Base-by-base conservation (phyloP, 2,329 filamentous ascomycete species). In the Curvularia sp. region DNA sequence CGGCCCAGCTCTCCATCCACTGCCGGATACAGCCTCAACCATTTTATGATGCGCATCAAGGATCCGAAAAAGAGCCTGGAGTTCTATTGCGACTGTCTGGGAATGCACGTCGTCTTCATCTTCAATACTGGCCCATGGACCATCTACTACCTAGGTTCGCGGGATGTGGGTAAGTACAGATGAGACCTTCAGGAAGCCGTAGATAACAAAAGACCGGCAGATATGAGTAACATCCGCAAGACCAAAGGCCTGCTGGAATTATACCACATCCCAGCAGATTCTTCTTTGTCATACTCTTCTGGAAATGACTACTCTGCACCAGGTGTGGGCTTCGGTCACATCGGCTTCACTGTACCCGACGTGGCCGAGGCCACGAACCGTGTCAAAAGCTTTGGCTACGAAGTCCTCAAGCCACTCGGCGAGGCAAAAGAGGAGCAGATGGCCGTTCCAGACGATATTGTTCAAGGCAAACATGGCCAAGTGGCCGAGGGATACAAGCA, bases 311-410 rank as follows among this genome's bases (percentile, higher is more conserved):
- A 72, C 49, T 41, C 39, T 3, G 49, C 49, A 1, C 23, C 19
- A 30, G 59, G 67, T 5, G 45, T 74, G 4, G 73, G 73, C 4
- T 75, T 77, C 38, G 73, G 74, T 1, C 74, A 77, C 48, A 55
- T 77, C n/a, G 73, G 74, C 0, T 75, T 77, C 53, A 75, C 71
- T 9, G 71, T 77, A 0, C 73, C 73, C 1, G 61, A 76, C 65
- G 73, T 76, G 1, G 57, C 42, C 7, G 61, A 49, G 12, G 62
- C 71, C 15, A 41, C 75, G 6, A 53, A 68, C 4, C 54, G 70
- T 5, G 62, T 72, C 6, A 56, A 59, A 25, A 49, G 49, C 4
- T 69, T 67, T 55, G 70, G 70, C 1, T 71, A 58, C 21, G 66
- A 72, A 30, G 57, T 74, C 9, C 65, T 69, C 10, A 74, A 74